A percentile compares a stretch with the other conserved stretches of the same genome.
phyloP scores from a whole-genome alignment of 2,329 filamentous ascomycete genomes.

The Colletotrichum sp. region DNA sequence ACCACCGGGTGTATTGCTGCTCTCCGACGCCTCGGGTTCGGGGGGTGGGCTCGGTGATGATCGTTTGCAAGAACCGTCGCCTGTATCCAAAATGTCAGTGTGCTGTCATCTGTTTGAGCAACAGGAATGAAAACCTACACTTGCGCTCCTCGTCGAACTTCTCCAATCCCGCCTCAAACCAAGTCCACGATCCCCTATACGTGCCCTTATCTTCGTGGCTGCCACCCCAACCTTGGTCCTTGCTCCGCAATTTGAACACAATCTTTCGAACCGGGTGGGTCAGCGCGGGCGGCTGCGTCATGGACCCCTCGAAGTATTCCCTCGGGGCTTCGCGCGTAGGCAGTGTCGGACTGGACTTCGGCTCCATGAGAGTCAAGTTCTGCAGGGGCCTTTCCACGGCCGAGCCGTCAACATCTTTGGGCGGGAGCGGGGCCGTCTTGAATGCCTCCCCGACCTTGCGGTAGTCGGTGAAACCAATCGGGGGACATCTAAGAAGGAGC shows the following conservation, averaged over 20 bases:
- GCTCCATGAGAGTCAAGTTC: slow-evolving; percentile 3
- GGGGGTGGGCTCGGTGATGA: not conserved
- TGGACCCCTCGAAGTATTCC: slow-evolving; percentile 36
- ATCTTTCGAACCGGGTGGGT: slow-evolving; percentile 62
- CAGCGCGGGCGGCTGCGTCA: slow-evolving; percentile 30
- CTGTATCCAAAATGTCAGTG: not conserved
- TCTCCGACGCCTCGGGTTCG: not conserved
- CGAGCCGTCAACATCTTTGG: slow-evolving; percentile 1
- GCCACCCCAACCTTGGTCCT: slow-evolving; percentile 64
- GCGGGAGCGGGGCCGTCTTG: slow-evolving; percentile 8
- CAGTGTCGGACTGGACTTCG: not conserved
- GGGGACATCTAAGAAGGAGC: slow-evolving; percentile 38
- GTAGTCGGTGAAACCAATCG: slow-evolving; percentile 35
- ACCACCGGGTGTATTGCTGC: not conserved
- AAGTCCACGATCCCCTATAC: slow-evolving; percentile 59
- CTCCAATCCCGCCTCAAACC: slow-evolving; percentile 69
- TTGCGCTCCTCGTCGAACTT: slow-evolving; percentile 47
- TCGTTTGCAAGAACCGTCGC: slow-evolving; percentile 6
- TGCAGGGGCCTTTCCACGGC: not conserved
- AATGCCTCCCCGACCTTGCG: slow-evolving; percentile 1
- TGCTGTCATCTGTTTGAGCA: rapidly evolving
- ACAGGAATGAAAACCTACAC: slow-evolving; percentile 22
- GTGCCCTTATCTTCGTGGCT: slow-evolving; percentile 32
- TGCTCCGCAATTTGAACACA: slow-evolving; percentile 61
- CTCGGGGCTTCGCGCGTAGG: not conserved